Conservation (phyloP, 2,329 filamentous ascomycete genomes). For the Aspergillus ibericus region DNA sequence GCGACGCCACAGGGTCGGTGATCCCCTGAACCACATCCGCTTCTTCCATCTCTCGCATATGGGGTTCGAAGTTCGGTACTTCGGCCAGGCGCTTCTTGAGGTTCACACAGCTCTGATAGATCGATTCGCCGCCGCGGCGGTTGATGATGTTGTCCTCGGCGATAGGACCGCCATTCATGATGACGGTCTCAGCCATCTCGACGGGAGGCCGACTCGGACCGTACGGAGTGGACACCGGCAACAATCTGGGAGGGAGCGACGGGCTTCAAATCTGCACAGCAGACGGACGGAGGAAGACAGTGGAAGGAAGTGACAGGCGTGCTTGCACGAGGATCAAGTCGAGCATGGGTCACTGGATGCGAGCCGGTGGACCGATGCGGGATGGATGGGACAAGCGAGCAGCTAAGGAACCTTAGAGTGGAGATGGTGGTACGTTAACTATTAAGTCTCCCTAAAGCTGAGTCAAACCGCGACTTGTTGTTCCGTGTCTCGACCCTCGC, state of each 20-base stretch:
- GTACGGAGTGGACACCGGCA: conserved; percentile 8
- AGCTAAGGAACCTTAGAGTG: conserved; percentile 18
- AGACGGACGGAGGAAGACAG: conserved; percentile 22
- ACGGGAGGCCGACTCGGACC: conserved; percentile 23
- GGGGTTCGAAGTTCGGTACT: conserved; percentile 78
- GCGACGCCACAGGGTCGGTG: conserved; percentile 79
- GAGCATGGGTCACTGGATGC: conserved; percentile 34
- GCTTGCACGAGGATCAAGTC: conserved; percentile 27
- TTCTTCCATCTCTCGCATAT: conserved; percentile 70
- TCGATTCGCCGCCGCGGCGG: conserved; percentile 87
- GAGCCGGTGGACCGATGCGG: conserved; percentile 29
- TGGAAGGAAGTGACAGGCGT: conserved; percentile 26
- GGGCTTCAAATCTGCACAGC: conserved; percentile 36
- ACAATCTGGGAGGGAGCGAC: conserved; percentile 15
- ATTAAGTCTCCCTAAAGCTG: conserved; percentile 18
- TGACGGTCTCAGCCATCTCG: conserved; percentile 39
- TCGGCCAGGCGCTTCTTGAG: conserved; percentile 77
- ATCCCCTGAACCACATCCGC: conserved; percentile 62
- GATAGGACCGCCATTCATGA: conserved; percentile 45
- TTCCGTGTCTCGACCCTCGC: conserved; percentile 15
- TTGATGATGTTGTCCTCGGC: conserved; percentile 96
- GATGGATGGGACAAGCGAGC: conserved; percentile 29
- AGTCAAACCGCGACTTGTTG: conserved; percentile 14
- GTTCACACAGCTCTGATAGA: conserved; percentile 92
- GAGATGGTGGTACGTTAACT: conserved; percentile 12